Evolutionary conservation across 164 flowering plant species (phyloP).

Genomic region (Warburgia ugandensis): DNA sequence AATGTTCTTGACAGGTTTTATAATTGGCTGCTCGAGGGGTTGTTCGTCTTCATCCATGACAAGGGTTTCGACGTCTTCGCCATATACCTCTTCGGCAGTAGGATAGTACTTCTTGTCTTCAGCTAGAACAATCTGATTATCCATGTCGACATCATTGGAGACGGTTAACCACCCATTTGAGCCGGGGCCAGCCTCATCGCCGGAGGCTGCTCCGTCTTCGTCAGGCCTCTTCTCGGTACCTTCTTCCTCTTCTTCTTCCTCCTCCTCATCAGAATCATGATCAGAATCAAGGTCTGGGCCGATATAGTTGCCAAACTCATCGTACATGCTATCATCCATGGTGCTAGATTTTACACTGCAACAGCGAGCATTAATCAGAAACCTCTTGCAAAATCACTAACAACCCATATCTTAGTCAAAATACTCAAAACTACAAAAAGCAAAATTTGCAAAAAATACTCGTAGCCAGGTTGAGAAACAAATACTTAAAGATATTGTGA

Average conservation of each 20-base stretch:
- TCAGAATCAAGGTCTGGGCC: slow-evolving; percentile 99
- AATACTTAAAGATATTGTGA: no score
- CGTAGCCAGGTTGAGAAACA: no score
- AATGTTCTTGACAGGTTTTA: slow-evolving; percentile 76
- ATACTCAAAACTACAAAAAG: no score
- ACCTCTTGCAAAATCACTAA: no score
- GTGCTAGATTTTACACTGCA: neutral
- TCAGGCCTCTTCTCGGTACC: slow-evolving; percentile 39
- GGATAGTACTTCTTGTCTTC: slow-evolving; percentile 86
- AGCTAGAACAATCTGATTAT: slow-evolving; percentile 86
- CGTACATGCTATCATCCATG: slow-evolving; percentile 93
- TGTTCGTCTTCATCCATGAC: slow-evolving; percentile 98
- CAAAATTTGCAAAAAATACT: no score
- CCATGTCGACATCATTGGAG: slow-evolving; percentile 76
- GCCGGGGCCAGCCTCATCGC: slow-evolving; percentile 35
- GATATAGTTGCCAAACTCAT: slow-evolving; percentile 97
- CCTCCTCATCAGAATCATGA: slow-evolving; percentile 57
- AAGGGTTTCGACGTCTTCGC: slow-evolving; percentile 93
- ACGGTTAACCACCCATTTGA: slow-evolving; percentile 82
- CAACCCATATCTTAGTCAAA: no score
- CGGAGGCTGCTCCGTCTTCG: slow-evolving; percentile 36
- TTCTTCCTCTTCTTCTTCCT: slow-evolving; percentile 38
- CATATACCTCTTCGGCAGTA: slow-evolving; percentile 64
- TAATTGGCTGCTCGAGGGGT: slow-evolving; percentile 80
- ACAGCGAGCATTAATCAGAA: neutral